Base-by-base conservation (phyloP, 2,329 filamentous ascomycete genomes). In the Phoma sp. region DNA sequence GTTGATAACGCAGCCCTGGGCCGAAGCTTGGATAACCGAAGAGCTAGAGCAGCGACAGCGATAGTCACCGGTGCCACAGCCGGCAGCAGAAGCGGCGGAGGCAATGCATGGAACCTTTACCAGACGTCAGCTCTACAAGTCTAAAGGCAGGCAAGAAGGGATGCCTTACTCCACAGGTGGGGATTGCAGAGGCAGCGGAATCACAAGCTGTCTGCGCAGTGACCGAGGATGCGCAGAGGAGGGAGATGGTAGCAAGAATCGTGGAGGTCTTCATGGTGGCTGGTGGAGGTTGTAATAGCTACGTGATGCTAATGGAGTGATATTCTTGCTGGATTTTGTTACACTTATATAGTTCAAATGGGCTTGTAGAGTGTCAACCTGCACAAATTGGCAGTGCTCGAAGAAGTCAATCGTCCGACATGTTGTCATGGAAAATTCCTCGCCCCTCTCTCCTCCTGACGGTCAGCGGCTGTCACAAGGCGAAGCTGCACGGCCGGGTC, bases 121-220 rank as follows among this genome's bases (percentile, higher is more conserved):
- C 9, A 15, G n/a, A n/a, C 17, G 29, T 38, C 23, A 45, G 42
- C n/a, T 26, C 17, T n/a, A n/a, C n/a, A n/a, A n/a, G n/a, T n/a
- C n/a, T n/a, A n/a, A n/a, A n/a, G n/a, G n/a, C n/a, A n/a, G n/a
- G n/a, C n/a, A n/a, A n/a, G 23, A 4, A 11, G n/a, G 46, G 20
- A 1, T n/a, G 2, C 12, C 38, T n/a, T 57, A 57, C 53, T 15
- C 56, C 59, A 34, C 59, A 60, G 4, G 43, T 55, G 2, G 59
- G 56, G 21, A 62, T 46, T 6, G 53, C 51, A 26, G 56, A 48
- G 23, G 53, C 51, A 14, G 38, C 45, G 11, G 56, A 18, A 42
- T 57, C 47, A 26, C 59, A 62, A n/a, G 52, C 55, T 20, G 55
- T 58, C 38, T 60, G 59, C 10, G 59, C 59, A 38, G 53, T 25